Conservation (phyloP, 345 rosid genomes). For the Sonneratia caseolaris region DNA sequence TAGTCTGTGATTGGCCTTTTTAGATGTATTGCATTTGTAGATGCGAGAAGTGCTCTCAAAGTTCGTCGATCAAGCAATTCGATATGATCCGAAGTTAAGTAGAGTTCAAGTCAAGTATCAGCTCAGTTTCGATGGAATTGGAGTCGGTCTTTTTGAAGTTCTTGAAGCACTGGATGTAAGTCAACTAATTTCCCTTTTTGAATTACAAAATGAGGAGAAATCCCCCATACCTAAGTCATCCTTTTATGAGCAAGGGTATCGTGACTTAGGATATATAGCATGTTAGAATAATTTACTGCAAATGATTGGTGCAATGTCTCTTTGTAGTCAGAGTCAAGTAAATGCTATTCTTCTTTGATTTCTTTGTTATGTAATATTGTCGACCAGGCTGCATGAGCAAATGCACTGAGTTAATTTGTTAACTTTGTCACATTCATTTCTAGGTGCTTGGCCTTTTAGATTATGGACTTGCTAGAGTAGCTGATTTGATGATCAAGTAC, state of each 20-base stretch:
- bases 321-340: not conserved
- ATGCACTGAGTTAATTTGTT: constrained; percentile 7
- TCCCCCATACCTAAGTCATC: not conserved
- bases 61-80: constrained; percentile 65
- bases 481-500: constrained; percentile 78
- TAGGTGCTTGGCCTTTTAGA: constrained; percentile 81
- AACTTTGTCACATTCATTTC: constrained; percentile 9
- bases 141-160: constrained; percentile 47
- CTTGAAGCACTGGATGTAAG: constrained; percentile 87
- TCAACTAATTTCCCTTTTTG: not conserved
- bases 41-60: constrained; percentile 75
- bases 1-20: not conserved
- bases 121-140: constrained; percentile 34
- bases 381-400: constrained; percentile 5
- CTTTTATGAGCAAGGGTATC: not conserved
- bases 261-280: not conserved
- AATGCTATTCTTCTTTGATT: not conserved
- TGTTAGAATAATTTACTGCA: not conserved
- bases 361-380: not conserved
- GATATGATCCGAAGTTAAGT: constrained; percentile 43
- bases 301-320: not conserved
- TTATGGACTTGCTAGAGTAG: constrained; percentile 85
- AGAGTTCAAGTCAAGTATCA: constrained; percentile 44
- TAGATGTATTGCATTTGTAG: constrained; percentile 46
- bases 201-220: not conserved